Evolutionary conservation across 139 green algal genomes (phyloP).

Genomic region (Microglena sp.): DNA sequence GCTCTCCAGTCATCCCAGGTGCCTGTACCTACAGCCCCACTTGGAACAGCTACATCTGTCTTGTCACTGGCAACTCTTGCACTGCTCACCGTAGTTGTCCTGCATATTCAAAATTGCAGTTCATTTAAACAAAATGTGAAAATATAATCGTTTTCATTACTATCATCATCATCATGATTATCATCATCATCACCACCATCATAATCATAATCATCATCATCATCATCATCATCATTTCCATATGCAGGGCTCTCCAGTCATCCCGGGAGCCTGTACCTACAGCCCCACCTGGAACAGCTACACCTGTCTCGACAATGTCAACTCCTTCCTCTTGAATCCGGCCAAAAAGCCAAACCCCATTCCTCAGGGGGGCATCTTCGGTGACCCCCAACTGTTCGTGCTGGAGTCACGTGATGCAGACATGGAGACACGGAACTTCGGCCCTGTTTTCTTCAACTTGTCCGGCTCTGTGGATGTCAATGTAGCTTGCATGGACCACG

Average conservation of each 20-base stretch:
- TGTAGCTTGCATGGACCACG: slow-evolving; percentile 36
- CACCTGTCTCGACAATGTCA: slow-evolving; percentile 11
- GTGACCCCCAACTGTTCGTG: slow-evolving; percentile 42
- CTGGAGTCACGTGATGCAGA: slow-evolving; percentile 40
- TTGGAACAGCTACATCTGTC: no score
- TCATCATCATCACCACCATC: no score
- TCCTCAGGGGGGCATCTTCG: slow-evolving; percentile 26
- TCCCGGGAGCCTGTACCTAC: slow-evolving; percentile 29
- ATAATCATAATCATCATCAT: no score
- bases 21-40: no score
- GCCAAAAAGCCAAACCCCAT: slow-evolving; percentile 14
- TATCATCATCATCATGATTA: no score
- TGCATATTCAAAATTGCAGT: no score
- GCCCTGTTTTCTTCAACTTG: slow-evolving; percentile 31
- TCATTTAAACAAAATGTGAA: no score
- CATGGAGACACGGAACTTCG: slow-evolving; percentile 46
- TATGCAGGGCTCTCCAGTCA: slow-evolving; percentile 21
- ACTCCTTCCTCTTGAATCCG: slow-evolving; percentile 10
- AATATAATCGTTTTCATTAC: no score
- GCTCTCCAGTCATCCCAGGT: no score
- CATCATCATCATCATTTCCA: no score
- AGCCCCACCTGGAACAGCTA: slow-evolving; percentile 15
- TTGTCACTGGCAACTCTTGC: no score
- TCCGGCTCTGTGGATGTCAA: slow-evolving; percentile 13
- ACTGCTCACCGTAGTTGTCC: no score